Conservation (phyloP, 2,329 filamentous ascomycete genomes). For the Exophiala calicioides region DNA sequence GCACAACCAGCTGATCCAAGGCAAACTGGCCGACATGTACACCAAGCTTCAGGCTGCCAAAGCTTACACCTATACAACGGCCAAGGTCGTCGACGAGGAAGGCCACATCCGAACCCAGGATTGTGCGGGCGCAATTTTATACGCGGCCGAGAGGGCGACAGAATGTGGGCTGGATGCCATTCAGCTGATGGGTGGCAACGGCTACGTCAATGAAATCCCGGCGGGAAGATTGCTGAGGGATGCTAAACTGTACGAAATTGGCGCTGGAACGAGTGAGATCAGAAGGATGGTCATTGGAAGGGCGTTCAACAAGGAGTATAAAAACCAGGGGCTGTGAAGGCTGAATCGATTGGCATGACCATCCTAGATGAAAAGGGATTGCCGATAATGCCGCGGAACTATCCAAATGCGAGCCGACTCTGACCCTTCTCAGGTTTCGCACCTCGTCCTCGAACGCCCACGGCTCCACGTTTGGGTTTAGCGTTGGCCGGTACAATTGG, state of each 20-base stretch:
- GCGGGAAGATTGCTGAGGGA: slow-evolving; percentile 80
- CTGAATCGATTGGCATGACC: not conserved
- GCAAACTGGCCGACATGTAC: slow-evolving; percentile 95
- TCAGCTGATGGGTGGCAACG: slow-evolving; percentile 91
- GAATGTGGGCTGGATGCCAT: slow-evolving; percentile 85
- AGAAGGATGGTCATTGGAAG: slow-evolving; percentile 91
- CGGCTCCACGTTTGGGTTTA: slow-evolving; percentile 24
- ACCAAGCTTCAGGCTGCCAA: slow-evolving; percentile 81
- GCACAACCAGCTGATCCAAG: slow-evolving; percentile 90
- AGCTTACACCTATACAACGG: slow-evolving; percentile 86
- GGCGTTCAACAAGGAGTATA: slow-evolving; percentile 85
- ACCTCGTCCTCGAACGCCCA: slow-evolving; percentile 19
- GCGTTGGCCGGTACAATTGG: slow-evolving; percentile 17
- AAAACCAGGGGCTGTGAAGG: slow-evolving; percentile 29
- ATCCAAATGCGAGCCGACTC: slow-evolving; percentile 31
- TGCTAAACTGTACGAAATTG: slow-evolving; percentile 89
- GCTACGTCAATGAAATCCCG: slow-evolving; percentile 93
- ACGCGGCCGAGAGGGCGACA: slow-evolving; percentile 86
- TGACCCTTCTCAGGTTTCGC: slow-evolving; percentile 29
- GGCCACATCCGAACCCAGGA: slow-evolving; percentile 79
- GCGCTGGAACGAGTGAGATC: slow-evolving; percentile 92
- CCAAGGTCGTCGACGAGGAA: slow-evolving; percentile 74
- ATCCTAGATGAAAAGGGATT: not conserved
- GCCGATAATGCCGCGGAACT: not conserved
- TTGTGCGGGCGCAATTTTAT: slow-evolving; percentile 90